A percentile compares a stretch with the other conserved stretches of the same genome.
phyloP scores from a whole-genome alignment of 441 rosid species.

The Pelargonium myrrhifolium region DNA sequence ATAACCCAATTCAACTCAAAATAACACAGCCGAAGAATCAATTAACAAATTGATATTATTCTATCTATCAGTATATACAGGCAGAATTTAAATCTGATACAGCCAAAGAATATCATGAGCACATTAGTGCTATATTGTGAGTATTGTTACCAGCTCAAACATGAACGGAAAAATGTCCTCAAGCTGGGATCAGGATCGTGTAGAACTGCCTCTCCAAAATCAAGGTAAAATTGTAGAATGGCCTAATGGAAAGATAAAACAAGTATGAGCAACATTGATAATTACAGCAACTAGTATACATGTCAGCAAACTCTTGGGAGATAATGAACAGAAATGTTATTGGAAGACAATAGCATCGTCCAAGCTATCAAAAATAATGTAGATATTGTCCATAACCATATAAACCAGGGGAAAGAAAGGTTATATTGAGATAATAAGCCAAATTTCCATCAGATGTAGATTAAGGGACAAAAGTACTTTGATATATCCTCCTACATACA shows the following conservation, averaged over 20 bases:
- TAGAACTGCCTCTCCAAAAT: constrained; percentile 80
- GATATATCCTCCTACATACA: neutral
- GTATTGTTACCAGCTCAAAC: constrained; percentile 76
- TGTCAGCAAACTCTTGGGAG: neutral
- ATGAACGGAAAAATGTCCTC: constrained; percentile 65
- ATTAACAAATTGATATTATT: no score
- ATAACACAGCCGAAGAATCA: no score
- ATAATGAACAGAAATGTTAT: neutral
- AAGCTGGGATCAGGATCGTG: constrained; percentile 93
- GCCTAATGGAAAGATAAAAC: constrained; percentile 32
- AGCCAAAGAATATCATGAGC: neutral
- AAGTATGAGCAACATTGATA: neutral
- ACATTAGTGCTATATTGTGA: neutral
- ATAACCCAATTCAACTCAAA: no score
- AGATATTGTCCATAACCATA: neutral
- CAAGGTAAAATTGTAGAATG: constrained; percentile 80
- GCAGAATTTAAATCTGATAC: neutral
- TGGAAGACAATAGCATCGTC: neutral
- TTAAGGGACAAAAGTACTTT: neutral
- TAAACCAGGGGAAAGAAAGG: neutral
- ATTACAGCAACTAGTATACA: neutral
- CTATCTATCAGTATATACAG: neutral
- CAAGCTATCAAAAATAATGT: neutral
- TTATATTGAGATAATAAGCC: neutral
- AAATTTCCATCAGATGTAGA: neutral